Evolutionary conservation across 768 basidiomycete genomes (phyloP).

Genomic region (Rhodotorula toruloides): DNA sequence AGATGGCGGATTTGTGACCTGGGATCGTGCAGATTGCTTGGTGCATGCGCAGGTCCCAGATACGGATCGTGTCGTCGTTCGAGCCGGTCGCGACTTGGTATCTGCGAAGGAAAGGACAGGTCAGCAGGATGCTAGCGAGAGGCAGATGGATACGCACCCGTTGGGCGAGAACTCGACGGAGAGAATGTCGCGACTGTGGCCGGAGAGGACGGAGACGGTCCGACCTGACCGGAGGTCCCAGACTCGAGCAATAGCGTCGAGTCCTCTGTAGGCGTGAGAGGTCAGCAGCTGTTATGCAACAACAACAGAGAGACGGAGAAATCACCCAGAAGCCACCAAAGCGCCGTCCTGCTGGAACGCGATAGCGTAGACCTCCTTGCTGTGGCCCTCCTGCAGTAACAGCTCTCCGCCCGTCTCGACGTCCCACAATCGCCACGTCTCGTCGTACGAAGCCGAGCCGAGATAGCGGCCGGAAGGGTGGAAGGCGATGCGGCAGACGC

Average conservation of each 20-base stretch:
- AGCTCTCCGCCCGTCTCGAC: slow-evolving; percentile 68
- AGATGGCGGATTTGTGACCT: slow-evolving; percentile 88
- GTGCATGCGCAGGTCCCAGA: slow-evolving; percentile 95
- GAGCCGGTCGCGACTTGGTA: slow-evolving; percentile 97
- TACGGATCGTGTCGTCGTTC: slow-evolving; percentile 93
- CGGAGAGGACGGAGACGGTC: slow-evolving; percentile 96
- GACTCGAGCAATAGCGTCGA: slow-evolving; percentile 92
- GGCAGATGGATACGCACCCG: slow-evolving; percentile 57
- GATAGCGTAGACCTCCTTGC: slow-evolving; percentile 91
- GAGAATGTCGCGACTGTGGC: slow-evolving; percentile 88
- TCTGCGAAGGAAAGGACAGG: slow-evolving; percentile 50
- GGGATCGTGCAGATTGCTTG: slow-evolving; percentile 94
- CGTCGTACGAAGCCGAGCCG: slow-evolving; percentile 92
- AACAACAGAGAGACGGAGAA: slow-evolving; percentile 43
- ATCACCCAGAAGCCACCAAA: slow-evolving; percentile 87
- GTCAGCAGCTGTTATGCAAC: not conserved
- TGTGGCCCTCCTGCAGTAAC: slow-evolving; percentile 90
- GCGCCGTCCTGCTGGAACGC: slow-evolving; percentile 95
- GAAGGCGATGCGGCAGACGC: slow-evolving; percentile 89
- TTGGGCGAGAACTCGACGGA: slow-evolving; percentile 90
- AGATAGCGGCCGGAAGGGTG: slow-evolving; percentile 93
- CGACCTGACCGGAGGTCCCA: slow-evolving; percentile 95
- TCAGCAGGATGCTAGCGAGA: not conserved
- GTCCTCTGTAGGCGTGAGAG: slow-evolving; percentile 57
- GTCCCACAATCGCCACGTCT: slow-evolving; percentile 97